Conservation (phyloP, 2,329 filamentous ascomycete genomes). For the Epichloe coenophiala region DNA sequence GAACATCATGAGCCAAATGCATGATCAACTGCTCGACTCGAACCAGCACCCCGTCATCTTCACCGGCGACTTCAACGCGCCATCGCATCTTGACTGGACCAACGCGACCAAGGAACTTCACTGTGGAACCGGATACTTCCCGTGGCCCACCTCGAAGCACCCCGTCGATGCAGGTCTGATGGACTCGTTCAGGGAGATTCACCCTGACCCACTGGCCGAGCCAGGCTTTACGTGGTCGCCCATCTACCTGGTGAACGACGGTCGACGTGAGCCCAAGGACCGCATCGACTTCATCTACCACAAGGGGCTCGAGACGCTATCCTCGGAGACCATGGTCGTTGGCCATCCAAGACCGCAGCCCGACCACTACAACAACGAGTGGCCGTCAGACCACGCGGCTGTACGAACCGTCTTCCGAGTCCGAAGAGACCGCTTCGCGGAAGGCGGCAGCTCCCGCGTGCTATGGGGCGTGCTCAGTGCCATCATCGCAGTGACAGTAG, state of each 20-base stretch:
- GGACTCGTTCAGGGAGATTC: conserved; percentile 26
- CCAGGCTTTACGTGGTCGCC: conserved; percentile 29
- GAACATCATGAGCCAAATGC: conserved; percentile 21
- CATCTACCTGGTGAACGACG: conserved; percentile 20
- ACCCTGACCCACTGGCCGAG: conserved; percentile 20
- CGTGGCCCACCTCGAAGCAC: conserved; percentile 25
- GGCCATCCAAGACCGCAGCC: conserved; percentile 22
- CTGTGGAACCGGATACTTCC: conserved; percentile 21
- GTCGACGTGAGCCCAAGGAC: conserved; percentile 23
- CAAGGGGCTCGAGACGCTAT: conserved; percentile 20
- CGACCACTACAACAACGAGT: conserved; percentile 24
- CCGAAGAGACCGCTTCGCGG: not conserved
- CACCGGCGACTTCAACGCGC: conserved; percentile 29
- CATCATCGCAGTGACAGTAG: not conserved
- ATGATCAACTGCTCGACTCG: conserved; percentile 16
- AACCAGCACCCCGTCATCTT: conserved; percentile 21
- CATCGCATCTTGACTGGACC: conserved; percentile 29
- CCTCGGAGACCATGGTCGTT: conserved; percentile 18
- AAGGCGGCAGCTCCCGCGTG: not conserved
- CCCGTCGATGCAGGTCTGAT: conserved; percentile 22
- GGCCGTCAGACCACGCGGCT: conserved; percentile 26
- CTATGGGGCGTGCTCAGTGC: not conserved
- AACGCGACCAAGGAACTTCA: conserved; percentile 19
- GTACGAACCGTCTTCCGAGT: conserved; percentile 18
- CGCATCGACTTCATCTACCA: conserved; percentile 30